Base-by-base conservation (phyloP, 352 stramenopile species). In the Globisporangium cederbergense region DNA sequence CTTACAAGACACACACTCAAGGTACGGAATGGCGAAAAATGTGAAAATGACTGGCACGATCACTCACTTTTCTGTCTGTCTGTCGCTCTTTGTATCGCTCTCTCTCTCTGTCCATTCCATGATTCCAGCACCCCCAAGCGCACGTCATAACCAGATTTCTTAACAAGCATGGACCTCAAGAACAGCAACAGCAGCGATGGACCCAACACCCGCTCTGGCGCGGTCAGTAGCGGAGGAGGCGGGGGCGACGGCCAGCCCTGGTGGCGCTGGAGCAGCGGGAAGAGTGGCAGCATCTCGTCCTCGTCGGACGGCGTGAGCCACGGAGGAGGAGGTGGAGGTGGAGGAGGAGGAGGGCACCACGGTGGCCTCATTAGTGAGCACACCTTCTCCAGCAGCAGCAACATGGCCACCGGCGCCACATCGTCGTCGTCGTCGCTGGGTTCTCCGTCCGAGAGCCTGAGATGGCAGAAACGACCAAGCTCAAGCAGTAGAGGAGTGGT, bases 181-280 rank as follows among this genome's bases (percentile, higher is more conserved):
- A 60, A 42, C 36, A 42, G 1, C 51, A 59, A 49, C 18, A 70
- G 38, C 10, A 25, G 77, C 80, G 74, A 71, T 78, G 65, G 68
- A 67, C 43, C 72, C 43, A 76, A 75, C 65, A 50, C 55, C 9
- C 56, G 60, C 42, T 72, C 79, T 73, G 63, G 51, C 28, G 28
- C 56, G 53, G 50, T 55, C 43, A 64, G 67, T 28, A 71, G 65
- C 54, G 36, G 52, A 14, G 56, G 52, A 20, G 42, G 42, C 5
- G 70, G 71, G 38, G 62, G 51, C 42, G 78, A 81, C 8, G 62
- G 63, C 22, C 46, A 45, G 45, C 65, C 76, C 20, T 92, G 83
- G 85, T 92, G 81, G 85, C 79, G 81, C 59, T 94, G 83, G 83
- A 89, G 74, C 2, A 81, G 88, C 52, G 85, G 83, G 60, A 87